phyloP scores from a whole-genome alignment of 1,284 basidiomycete genomes.

The Cryptococcus sp. region DNA sequence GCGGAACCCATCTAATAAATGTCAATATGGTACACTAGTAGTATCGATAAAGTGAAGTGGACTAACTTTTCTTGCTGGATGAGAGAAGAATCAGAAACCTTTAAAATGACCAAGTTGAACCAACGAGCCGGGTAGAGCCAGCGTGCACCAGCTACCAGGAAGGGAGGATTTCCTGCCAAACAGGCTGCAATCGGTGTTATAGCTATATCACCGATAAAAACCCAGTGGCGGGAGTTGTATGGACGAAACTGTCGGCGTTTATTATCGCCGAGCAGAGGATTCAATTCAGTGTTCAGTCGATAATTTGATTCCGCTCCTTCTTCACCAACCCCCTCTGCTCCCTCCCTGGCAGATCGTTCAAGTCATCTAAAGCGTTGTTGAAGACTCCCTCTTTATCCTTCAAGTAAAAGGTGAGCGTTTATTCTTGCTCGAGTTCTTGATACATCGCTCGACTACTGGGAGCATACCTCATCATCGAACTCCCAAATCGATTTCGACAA shows the following conservation, averaged over 20 bases:
- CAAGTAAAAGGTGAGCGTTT: not conserved
- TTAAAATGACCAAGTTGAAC: not conserved
- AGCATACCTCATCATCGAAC: conserved; percentile 13
- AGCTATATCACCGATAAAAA: not conserved
- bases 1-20: conserved; percentile 25
- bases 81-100: not conserved
- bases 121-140: not conserved
- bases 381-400: not conserved
- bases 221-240: not conserved
- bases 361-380: not conserved
- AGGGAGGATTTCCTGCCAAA: not conserved
- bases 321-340: not conserved
- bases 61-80: conserved; percentile 14
- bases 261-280: conserved; percentile 5
- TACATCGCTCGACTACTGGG: not conserved
- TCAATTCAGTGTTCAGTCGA: not conserved
- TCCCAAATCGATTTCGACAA: conserved; percentile 14
- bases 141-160: not conserved
- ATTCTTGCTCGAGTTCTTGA: too few relatives aligned
- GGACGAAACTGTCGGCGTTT: conserved; percentile 6
- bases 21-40: not conserved
- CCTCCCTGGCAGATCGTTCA: conserved; percentile 1
- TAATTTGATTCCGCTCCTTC: conserved; percentile 4
- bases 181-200: not conserved
- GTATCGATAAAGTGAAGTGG: not conserved